These are phyloP conservation scores for Aspergillus fructus DNA, from an alignment of 2,329 filamentous ascomycete genomes.

Conservation along the genomic window DNA sequence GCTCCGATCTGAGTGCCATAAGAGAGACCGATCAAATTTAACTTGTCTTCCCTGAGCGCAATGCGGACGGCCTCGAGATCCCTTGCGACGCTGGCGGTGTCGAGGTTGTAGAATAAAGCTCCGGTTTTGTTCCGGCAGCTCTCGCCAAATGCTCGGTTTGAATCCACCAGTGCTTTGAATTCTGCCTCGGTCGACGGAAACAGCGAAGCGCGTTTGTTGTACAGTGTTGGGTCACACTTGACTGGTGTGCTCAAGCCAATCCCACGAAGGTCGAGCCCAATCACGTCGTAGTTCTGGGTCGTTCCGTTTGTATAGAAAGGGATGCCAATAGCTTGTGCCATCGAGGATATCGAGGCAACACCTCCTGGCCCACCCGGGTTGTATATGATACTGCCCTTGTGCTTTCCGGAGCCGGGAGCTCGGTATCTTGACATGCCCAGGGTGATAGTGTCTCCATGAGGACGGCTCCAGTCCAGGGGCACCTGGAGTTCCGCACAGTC, in stretches of 20 bases:
- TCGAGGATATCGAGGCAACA: neutral
- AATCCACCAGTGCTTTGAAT: constrained; percentile 37
- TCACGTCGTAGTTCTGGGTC: constrained; percentile 38
- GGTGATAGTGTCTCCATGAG: constrained; percentile 26
- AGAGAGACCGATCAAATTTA: constrained; percentile 45
- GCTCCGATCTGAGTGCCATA: constrained; percentile 49
- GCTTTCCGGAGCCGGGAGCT: constrained; percentile 17
- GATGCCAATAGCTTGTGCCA: neutral
- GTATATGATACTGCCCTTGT: constrained; percentile 40
- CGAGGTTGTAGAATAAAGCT: constrained; percentile 42
- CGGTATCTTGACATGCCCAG: constrained; percentile 28
- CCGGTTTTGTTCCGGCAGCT: constrained; percentile 44
- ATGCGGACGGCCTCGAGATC: constrained; percentile 38
- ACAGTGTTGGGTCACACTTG: constrained; percentile 39
- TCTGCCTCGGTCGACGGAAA: constrained; percentile 41
- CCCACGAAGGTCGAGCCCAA: constrained; percentile 47
- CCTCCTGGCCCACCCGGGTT: constrained; percentile 35
- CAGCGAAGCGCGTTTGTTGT: constrained; percentile 35
- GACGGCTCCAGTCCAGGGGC: constrained; percentile 33
- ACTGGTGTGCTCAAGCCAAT: constrained; percentile 43
- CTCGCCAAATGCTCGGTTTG: constrained; percentile 41
- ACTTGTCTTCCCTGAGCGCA: constrained; percentile 36
- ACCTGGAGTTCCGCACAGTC: constrained; percentile 17
- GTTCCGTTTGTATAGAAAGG: neutral
- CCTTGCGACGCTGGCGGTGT: constrained; percentile 39